Conservation (phyloP, 129 eudicot genomes). For the Escallonia herrerae region DNA sequence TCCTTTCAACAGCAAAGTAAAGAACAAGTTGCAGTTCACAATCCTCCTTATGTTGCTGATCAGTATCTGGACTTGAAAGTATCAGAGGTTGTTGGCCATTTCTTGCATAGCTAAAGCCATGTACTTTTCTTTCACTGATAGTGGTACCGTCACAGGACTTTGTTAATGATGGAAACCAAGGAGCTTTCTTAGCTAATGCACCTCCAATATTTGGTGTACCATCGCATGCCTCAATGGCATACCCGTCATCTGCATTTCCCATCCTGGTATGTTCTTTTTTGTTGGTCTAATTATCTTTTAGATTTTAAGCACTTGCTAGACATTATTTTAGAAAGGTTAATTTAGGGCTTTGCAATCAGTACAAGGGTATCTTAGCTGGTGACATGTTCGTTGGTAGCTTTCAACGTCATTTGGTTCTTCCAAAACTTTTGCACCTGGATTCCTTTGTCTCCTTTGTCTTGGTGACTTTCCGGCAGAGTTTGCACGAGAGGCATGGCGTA, state of each 20-base stretch:
- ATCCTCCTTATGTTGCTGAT: conserved; percentile 25
- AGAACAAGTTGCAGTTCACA: conserved; percentile 30
- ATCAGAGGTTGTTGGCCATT: conserved; percentile 29
- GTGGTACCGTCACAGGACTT: conserved; percentile 23
- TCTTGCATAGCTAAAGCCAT: background rate
- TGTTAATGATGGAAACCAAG: conserved; percentile 22
- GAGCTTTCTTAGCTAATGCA: conserved; percentile 16
- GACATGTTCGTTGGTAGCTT: no score
- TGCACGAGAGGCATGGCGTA: no score
- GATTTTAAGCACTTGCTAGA: no score
- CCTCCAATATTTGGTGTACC: conserved; percentile 22
- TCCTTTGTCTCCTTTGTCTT: no score
- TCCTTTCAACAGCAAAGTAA: conserved; percentile 17
- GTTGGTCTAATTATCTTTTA: no score
- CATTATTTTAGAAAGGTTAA: no score
- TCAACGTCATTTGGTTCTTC: no score
- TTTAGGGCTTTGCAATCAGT: no score
- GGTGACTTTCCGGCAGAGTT: no score
- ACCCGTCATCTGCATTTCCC: conserved; percentile 20
- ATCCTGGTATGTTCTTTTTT: conserved; percentile 21
- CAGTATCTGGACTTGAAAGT: conserved; percentile 20
- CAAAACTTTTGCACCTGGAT: no score
- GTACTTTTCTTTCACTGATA: background rate
- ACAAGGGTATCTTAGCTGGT: no score
- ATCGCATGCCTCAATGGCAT: conserved; percentile 22